These are phyloP conservation scores for Yamadazyma sp. DNA, from an alignment of 805 yeast genomes.

Conservation along the genomic window DNA sequence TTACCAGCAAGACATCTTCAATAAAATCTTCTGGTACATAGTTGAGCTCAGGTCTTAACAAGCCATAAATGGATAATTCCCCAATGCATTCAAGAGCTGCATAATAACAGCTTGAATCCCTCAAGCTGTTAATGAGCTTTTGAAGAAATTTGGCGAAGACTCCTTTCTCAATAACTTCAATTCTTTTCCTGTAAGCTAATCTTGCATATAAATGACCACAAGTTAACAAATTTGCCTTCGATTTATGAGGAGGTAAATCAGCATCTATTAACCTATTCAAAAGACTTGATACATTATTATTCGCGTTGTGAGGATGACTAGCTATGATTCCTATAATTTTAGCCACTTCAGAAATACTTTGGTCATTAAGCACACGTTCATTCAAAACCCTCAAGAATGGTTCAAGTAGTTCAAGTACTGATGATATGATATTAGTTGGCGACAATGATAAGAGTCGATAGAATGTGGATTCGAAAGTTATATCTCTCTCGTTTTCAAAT, in stretches of 20 bases:
- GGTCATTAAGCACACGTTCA: slow-evolving; percentile 19
- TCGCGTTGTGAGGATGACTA: slow-evolving; percentile 33
- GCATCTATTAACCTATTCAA: slow-evolving; percentile 7
- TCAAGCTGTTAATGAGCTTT: slow-evolving; percentile 14
- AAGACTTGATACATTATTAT: slow-evolving; percentile 8
- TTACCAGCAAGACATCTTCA: slow-evolving; percentile 15
- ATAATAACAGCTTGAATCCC: slow-evolving; percentile 18
- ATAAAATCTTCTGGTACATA: slow-evolving; percentile 8
- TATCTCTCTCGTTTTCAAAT: slow-evolving; percentile 15
- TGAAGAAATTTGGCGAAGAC: slow-evolving; percentile 12
- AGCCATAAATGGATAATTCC: slow-evolving; percentile 46
- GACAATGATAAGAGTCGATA: slow-evolving; percentile 30
- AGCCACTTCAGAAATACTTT: slow-evolving; percentile 32
- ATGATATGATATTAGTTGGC: slow-evolving; percentile 22
- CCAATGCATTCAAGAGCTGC: slow-evolving; percentile 37
- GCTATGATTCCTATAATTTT: slow-evolving; percentile 48
- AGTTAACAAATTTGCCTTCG: slow-evolving; percentile 26
- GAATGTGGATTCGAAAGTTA: slow-evolving; percentile 36
- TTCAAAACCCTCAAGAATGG: slow-evolving; percentile 23
- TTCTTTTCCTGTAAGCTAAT: slow-evolving; percentile 31
- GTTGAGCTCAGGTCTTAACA: slow-evolving; percentile 33
- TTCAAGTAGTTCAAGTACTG: slow-evolving; percentile 16
- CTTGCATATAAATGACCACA: slow-evolving; percentile 48
- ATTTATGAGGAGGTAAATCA: slow-evolving; percentile 11
- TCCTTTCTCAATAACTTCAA: slow-evolving; percentile 12